Percentiles rank a stretch among this genome's conserved stretches.
Evolutionary conservation across 108 stramenopile species (phyloP).

Genomic region (Chaetoceros muelleri): DNA sequence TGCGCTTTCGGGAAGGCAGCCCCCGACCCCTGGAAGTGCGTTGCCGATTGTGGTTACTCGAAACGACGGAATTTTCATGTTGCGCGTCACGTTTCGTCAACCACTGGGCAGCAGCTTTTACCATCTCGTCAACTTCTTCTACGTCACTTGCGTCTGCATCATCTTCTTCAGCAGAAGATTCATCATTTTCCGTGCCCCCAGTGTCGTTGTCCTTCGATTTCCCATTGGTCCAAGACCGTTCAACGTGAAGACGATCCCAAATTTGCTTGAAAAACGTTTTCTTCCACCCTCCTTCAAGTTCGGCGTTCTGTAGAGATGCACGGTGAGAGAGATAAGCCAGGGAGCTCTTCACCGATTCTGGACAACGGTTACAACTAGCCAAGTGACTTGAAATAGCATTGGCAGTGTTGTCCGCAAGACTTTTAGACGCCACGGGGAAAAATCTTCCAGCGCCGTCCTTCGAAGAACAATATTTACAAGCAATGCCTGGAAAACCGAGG

Average conservation of each 20-base stretch:
- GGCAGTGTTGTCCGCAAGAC: conserved; percentile 67
- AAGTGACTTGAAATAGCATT: conserved; percentile 58
- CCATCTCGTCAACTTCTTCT: conserved; percentile 52
- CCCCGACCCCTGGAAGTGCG: background rate
- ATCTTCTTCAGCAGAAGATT: conserved; percentile 11
- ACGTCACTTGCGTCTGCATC: conserved; percentile 15
- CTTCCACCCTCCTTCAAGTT: conserved; percentile 67
- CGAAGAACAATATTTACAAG: conserved; percentile 37
- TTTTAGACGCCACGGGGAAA: conserved; percentile 76
- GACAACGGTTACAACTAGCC: conserved; percentile 44
- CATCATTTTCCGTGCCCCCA: background rate
- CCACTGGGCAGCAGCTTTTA: conserved; percentile 74
- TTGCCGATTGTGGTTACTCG: background rate
- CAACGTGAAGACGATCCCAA: conserved; percentile 65
- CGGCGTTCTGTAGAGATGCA: conserved; percentile 54
- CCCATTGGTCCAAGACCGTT: conserved; percentile 42
- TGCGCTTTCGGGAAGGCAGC: background rate
- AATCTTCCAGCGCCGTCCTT: conserved; percentile 45
- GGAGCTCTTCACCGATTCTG: conserved; percentile 55
- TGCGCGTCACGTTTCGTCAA: conserved; percentile 59
- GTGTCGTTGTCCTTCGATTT: conserved; percentile 9
- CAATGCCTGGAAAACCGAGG: conserved; percentile 44
- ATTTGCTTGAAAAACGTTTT: conserved; percentile 69
- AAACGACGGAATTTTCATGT: no score
- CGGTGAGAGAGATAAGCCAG: conserved; percentile 68